A percentile compares a stretch with the other conserved stretches of the same genome.
Evolutionary conservation across 2,329 filamentous ascomycete genomes (phyloP).

Genomic region (Rhytidhysteron rufulum): DNA sequence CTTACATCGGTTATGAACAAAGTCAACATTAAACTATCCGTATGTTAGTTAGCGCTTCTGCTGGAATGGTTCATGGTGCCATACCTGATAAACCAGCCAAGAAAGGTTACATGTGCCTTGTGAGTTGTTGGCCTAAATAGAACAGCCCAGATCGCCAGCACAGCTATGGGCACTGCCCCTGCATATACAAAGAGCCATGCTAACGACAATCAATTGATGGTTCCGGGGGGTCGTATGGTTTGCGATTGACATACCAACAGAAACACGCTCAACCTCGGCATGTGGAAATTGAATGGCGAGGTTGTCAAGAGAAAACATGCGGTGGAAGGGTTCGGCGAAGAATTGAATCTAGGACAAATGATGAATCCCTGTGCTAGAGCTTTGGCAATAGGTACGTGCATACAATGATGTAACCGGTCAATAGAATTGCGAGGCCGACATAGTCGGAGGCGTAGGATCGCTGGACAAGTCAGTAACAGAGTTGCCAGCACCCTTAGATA

Average conservation of each 20-base stretch:
- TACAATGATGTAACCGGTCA: conserved; percentile 63
- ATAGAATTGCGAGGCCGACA: conserved; percentile 68
- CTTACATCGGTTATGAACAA: conserved; percentile 73
- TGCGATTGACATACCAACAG: conserved; percentile 57
- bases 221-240: not conserved
- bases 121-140: conserved; percentile 61
- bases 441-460: conserved; percentile 88
- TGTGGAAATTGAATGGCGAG: conserved; percentile 81
- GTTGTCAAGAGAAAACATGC: conserved; percentile 89
- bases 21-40: conserved; percentile 60
- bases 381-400: too few relatives aligned
- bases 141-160: conserved; percentile 65
- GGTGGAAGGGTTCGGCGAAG: conserved; percentile 81
- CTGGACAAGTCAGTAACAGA: conserved; percentile 37
- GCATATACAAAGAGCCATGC: conserved; percentile 77
- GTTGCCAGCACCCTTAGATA: not conserved
- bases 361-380: too few relatives aligned
- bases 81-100: conserved; percentile 69
- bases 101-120: conserved; percentile 79
- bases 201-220: conserved; percentile 30
- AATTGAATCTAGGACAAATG: conserved; percentile 54
- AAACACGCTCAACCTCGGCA: conserved; percentile 77
- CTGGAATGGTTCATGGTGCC: too few relatives aligned
- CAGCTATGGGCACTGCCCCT: conserved; percentile 63
- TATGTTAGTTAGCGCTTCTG: not conserved